phyloP scores from a whole-genome alignment of 108 stramenopile species.

The Pseudonitzschia pungens region DNA sequence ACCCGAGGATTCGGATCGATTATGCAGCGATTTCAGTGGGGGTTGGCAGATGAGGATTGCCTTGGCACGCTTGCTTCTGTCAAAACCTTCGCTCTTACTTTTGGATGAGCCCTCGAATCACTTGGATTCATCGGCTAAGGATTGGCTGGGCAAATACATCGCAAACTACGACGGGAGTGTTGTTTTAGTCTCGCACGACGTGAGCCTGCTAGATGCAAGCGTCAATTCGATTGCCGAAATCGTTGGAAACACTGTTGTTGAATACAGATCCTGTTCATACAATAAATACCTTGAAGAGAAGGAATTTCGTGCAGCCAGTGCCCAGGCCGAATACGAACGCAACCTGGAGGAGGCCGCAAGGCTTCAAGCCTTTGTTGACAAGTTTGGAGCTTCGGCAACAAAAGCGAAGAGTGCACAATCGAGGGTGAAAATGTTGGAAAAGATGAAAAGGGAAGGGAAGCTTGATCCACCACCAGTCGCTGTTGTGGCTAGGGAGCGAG shows the following conservation, averaged over 20 bases:
- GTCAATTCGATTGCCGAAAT: constrained; percentile 88
- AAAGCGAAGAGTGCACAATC: constrained; percentile 87
- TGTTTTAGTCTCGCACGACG: constrained; percentile 86
- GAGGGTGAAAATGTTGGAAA: constrained; percentile 86
- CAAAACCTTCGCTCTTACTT: constrained; percentile 76
- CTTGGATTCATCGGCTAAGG: constrained; percentile 63
- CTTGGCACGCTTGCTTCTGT: constrained; percentile 79
- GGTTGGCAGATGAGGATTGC: constrained; percentile 97
- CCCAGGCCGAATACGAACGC: constrained; percentile 79
- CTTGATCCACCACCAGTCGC: constrained; percentile 60
- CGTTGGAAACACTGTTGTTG: constrained; percentile 42
- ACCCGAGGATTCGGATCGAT: constrained; percentile 57
- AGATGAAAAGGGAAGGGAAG: constrained; percentile 76
- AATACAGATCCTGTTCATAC: constrained; percentile 71
- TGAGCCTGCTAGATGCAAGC: constrained; percentile 64
- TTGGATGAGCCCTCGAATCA: constrained; percentile 92
- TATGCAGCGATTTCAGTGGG: constrained; percentile 86
- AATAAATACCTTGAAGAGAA: constrained; percentile 74
- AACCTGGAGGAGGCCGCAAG: constrained; percentile 83
- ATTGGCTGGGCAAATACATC: constrained; percentile 86
- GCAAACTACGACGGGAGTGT: constrained; percentile 82
- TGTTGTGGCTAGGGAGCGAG: constrained; percentile 26
- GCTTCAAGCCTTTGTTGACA: constrained; percentile 87
- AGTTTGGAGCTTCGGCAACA: constrained; percentile 86
- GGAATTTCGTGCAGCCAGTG: constrained; percentile 70